phyloP scores from a whole-genome alignment of 176 grass and related monocot species.

The Panicum miliaceum region DNA sequence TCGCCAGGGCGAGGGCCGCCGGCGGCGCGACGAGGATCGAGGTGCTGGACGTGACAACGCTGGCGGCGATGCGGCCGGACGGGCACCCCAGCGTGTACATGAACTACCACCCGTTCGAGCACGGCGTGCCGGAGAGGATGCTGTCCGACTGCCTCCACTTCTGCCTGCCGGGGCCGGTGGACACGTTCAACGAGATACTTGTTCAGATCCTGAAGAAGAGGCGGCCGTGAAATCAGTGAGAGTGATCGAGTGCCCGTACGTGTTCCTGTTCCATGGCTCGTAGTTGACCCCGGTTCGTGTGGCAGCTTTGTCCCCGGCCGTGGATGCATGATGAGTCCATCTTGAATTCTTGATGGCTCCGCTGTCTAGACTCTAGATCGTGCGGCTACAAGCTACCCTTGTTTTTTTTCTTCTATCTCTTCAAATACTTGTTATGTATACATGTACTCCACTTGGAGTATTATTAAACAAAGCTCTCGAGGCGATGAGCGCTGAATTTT shows the following conservation, averaged over 20 bases:
- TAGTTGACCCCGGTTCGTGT: not conserved
- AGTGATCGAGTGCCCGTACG: no score
- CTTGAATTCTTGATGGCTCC: not conserved
- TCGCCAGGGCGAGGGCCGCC: not conserved
- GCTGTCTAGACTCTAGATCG: not conserved
- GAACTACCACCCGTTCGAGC: constrained; percentile 53
- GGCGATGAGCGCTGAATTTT: not conserved
- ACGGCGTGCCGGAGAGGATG: constrained; percentile 46
- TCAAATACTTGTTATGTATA: not conserved
- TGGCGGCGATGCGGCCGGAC: constrained; percentile 71
- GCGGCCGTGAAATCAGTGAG: not conserved
- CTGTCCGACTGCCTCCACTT: constrained; percentile 74
- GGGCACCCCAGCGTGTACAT: constrained; percentile 75
- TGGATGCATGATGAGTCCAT: no score
- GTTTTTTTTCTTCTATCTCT: not conserved
- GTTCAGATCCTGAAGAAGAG: constrained; percentile 42
- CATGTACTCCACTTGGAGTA: not conserved
- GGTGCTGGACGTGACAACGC: constrained; percentile 71
- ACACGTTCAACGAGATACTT: constrained; percentile 81
- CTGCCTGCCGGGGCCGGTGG: constrained; percentile 70
- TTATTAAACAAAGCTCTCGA: not conserved
- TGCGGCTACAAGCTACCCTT: not conserved
- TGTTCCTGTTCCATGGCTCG: not conserved
- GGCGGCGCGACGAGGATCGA: constrained; percentile 40
- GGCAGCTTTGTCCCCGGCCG: not conserved